Percentiles rank a stretch among this genome's conserved stretches.
These are phyloP conservation scores for Salvia miltiorrhiza DNA, from an alignment of 257 asterid genomes.

Conservation along the genomic window DNA sequence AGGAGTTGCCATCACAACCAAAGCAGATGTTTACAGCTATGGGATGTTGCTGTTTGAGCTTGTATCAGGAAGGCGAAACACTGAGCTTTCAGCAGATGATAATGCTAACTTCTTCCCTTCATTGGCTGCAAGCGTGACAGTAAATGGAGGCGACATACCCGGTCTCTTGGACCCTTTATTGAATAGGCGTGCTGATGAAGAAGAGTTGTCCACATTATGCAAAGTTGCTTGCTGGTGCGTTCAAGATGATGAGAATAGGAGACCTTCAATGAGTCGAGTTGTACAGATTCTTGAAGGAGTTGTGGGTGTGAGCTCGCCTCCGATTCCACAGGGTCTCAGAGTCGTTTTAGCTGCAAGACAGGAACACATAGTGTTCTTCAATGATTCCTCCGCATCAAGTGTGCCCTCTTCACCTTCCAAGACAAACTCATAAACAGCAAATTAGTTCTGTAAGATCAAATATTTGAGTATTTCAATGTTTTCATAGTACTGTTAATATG, in stretches of 20 bases:
- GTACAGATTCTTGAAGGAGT: constrained; percentile 45
- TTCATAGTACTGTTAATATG: not conserved
- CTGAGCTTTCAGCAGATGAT: constrained; percentile 24
- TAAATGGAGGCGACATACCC: constrained; percentile 29
- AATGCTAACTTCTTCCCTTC: constrained; percentile 30
- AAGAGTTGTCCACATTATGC: constrained; percentile 34
- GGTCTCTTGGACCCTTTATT: constrained; percentile 29
- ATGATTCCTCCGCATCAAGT: constrained; percentile 52
- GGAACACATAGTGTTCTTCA: constrained; percentile 55
- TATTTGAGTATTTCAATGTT: not conserved
- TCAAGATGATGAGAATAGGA: constrained; percentile 36
- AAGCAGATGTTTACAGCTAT: constrained; percentile 45
- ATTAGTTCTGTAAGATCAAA: constrained; percentile 12
- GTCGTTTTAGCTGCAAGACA: constrained; percentile 32
- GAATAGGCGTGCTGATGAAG: constrained; percentile 19
- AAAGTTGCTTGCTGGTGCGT: constrained; percentile 45
- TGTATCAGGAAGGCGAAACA: constrained; percentile 41
- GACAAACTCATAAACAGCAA: constrained; percentile 1
- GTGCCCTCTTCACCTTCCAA: constrained; percentile 26
- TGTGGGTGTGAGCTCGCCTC: constrained; percentile 35
- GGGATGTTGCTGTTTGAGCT: constrained; percentile 51
- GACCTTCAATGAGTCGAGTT: constrained; percentile 45
- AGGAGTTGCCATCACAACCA: constrained; percentile 39
- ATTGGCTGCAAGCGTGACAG: constrained; percentile 18
- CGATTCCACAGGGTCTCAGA: constrained; percentile 42